Percentiles rank a stretch among this genome's conserved stretches.
These are phyloP conservation scores for Clavariopsis aquatica DNA, from an alignment of 495 filamentous ascomycete genomes.

Conservation along the genomic window DNA sequence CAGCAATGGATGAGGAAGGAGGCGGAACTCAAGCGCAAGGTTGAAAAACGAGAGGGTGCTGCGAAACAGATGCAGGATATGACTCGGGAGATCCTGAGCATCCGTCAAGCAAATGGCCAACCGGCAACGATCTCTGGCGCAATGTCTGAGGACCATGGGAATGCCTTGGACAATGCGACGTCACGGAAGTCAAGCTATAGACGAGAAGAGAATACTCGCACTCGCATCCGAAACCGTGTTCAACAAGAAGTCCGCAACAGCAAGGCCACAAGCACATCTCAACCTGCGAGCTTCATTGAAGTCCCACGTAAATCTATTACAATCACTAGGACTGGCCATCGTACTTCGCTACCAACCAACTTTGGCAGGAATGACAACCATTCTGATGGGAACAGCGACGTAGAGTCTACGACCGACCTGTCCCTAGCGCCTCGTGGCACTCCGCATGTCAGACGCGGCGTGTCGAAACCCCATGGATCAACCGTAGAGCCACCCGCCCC, in stretches of 20 bases:
- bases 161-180: not conserved
- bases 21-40: conserved; percentile 28
- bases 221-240: conserved; percentile 38
- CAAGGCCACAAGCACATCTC: conserved; percentile 22
- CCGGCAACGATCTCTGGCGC: not conserved
- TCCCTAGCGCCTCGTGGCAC: conserved; percentile 27
- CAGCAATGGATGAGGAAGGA: conserved; percentile 35
- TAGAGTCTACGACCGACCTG: conserved; percentile 42
- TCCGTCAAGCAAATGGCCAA: conserved; percentile 25
- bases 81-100: conserved; percentile 31
- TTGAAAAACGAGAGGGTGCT: conserved; percentile 33
- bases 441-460: conserved; percentile 25
- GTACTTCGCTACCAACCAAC: conserved; percentile 20
- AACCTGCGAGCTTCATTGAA: conserved; percentile 1
- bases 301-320: conserved; percentile 15
- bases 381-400: conserved; percentile 28
- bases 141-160: conserved; percentile 16
- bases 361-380: conserved; percentile 7
- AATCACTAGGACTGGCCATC: conserved; percentile 8
- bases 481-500: conserved; percentile 19
- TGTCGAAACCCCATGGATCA: conserved; percentile 4
- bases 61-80: conserved; percentile 31
- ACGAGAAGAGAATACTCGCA: conserved; percentile 35
- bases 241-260: conserved; percentile 39
- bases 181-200: conserved; percentile 17